Base-by-base conservation (phyloP, 2,329 filamentous ascomycete species). In the Talaromyces pinophilus region DNA sequence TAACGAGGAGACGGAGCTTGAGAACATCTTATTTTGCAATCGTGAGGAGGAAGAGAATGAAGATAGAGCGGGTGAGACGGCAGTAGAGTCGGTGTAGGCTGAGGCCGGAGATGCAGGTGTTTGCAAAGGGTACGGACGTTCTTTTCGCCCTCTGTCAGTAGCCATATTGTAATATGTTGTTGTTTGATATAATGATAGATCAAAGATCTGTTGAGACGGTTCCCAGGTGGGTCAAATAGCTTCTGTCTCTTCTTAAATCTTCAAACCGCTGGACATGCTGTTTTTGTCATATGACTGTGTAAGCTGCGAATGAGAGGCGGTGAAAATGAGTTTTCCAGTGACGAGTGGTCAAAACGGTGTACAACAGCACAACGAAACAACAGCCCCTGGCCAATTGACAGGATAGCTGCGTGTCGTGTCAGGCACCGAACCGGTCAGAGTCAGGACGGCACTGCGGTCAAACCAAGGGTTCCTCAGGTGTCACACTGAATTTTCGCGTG, bases 1-100 rank as follows among this genome's bases (percentile, higher is more conserved):
- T 8, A 91, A 83, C 5, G 93, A 96, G 1, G 93, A 96, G 33
- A 86, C 85, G 0, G 92, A 95, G 79, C 92, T 94, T 15, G 79
- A 80, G 63, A 79, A 75, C 52, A 59, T 40, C 60, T 77, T 77
- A 63, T 72, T 76, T 64, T 80, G 79, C 40, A 76, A 73, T 66
- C 73, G 74, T 11, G 73, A 69, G 6, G 79, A 80, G 67, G 80
- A 80, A 17, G 80, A 71, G 68, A 80, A 80, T 30, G 80, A 70
- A n/a, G 79, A 81, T 17, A 76, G 64, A 1, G 75, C 76, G 25
- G 79, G 79, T 19, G 79, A 81, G 22, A 75, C 77, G 5, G 78
- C 76, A 17, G 76, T 75, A 22, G 79, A 76, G 67, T 73, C 70
- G 61, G 77, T 69, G 5, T 76, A 76, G 62, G 76, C 70, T 5